phyloP scores from a whole-genome alignment of 139 green algal species.

The Chlorella sp. region DNA sequence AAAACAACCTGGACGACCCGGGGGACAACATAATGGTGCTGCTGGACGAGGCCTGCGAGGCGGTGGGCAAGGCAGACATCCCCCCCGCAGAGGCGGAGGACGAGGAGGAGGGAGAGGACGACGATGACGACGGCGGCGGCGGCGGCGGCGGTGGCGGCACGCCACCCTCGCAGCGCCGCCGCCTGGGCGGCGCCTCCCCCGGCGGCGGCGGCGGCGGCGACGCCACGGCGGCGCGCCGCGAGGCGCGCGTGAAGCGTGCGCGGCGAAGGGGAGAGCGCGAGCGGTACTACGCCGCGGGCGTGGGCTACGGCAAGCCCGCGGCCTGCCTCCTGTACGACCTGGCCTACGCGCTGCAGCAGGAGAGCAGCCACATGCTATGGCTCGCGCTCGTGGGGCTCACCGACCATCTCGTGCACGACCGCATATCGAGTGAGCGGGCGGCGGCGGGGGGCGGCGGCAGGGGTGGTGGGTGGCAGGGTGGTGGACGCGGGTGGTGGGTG shows the following conservation, averaged over 20 bases:
- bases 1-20: slow-evolving; percentile 32
- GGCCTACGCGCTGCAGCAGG: slow-evolving; percentile 53
- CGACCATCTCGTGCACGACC: slow-evolving; percentile 87
- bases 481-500: no score
- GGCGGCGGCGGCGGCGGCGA: background rate
- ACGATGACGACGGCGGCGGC: slow-evolving; percentile 40
- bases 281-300: slow-evolving; percentile 37
- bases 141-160: slow-evolving; percentile 12
- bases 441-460: no score
- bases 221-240: slow-evolving; percentile 7
- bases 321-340: slow-evolving; percentile 74
- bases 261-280: slow-evolving; percentile 2
- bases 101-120: slow-evolving; percentile 34
- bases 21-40: slow-evolving; percentile 27
- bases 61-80: slow-evolving; percentile 26
- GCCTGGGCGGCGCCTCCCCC: slow-evolving; percentile 3
- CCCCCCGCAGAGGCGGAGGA: slow-evolving; percentile 36
- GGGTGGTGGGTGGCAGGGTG: no score
- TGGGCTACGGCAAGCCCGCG: slow-evolving; percentile 71
- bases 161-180: slow-evolving; percentile 19
- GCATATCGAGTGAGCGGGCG: slow-evolving; percentile 49
- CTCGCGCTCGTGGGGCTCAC: slow-evolving; percentile 83
- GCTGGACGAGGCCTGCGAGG: slow-evolving; percentile 35
- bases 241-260: slow-evolving; percentile 22
- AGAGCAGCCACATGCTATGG: slow-evolving; percentile 77